A percentile compares a stretch with the other conserved stretches of the same genome.
These are phyloP conservation scores for Linum tenue DNA, from an alignment of 345 rosid species.

Conservation along the genomic window DNA sequence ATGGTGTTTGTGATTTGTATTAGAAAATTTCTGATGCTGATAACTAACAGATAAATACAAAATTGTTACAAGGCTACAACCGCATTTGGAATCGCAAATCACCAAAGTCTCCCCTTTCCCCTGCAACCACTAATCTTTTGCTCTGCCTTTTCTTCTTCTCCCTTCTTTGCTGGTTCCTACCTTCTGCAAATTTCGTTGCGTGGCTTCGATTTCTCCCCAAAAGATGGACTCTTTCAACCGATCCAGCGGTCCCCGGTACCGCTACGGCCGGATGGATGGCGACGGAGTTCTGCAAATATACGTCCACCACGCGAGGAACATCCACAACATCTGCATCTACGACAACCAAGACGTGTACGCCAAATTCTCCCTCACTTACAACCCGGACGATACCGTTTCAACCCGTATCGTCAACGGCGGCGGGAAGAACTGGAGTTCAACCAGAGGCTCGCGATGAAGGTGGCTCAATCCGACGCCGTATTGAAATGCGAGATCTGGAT, in stretches of 20 bases:
- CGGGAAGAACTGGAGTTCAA: slow-evolving; percentile 82
- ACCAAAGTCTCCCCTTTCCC: too few relatives aligned
- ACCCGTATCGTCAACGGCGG: slow-evolving; percentile 68
- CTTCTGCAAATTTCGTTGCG: too few relatives aligned
- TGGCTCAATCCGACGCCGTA: too few relatives aligned
- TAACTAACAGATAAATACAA: too few relatives aligned
- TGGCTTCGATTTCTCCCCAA: background rate
- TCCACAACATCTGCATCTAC: too few relatives aligned
- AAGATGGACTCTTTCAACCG: slow-evolving; percentile 49
- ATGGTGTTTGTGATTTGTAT: too few relatives aligned
- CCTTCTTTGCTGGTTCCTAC: too few relatives aligned
- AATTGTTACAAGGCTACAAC: too few relatives aligned
- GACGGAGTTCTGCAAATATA: slow-evolving; percentile 58
- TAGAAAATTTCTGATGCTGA: too few relatives aligned
- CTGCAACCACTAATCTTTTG: slow-evolving; percentile 2
- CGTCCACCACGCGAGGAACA: slow-evolving; percentile 86
- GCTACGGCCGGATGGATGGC: slow-evolving; percentile 26
- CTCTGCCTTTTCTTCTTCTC: background rate
- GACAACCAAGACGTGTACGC: slow-evolving; percentile 93
- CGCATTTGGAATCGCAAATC: background rate
- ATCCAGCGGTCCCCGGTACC: slow-evolving; percentile 38
- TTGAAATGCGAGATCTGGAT: slow-evolving; percentile 97
- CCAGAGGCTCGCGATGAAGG: too few relatives aligned
- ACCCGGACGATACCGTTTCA: slow-evolving; percentile 75
- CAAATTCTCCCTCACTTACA: slow-evolving; percentile 85